phyloP scores from a whole-genome alignment of 116 monocot genomes.

The Phalaenopsis hybrid region DNA sequence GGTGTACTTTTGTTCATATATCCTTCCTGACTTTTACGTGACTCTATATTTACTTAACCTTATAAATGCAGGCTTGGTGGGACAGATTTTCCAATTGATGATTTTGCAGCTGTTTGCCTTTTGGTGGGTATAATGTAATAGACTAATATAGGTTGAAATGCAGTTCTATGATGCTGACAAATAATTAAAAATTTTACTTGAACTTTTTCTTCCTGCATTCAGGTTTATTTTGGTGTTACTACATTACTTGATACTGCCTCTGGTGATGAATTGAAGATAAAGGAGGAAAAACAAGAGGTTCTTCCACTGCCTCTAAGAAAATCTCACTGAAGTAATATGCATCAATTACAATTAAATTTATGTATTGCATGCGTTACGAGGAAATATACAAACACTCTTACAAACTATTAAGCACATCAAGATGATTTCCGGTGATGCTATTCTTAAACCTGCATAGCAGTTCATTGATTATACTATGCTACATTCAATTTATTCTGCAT shows the following conservation, averaged over 20 bases:
- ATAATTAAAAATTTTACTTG: background rate
- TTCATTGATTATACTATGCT: background rate
- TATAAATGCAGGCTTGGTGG: conserved; percentile 61
- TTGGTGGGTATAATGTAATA: conserved; percentile 46
- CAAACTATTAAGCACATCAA: background rate
- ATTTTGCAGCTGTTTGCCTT: conserved; percentile 88
- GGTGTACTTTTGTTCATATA: background rate
- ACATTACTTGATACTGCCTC: conserved; percentile 88
- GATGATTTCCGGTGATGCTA: background rate
- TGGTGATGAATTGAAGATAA: conserved; percentile 40
- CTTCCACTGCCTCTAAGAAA: background rate
- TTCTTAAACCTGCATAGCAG: background rate
- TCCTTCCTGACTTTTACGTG: background rate
- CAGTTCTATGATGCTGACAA: background rate
- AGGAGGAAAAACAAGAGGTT: conserved; percentile 91
- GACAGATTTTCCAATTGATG: conserved; percentile 87
- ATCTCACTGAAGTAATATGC: background rate
- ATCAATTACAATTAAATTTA: background rate
- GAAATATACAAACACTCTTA: background rate
- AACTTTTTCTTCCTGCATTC: conserved; percentile 2
- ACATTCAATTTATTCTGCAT: background rate
- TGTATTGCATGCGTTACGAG: background rate
- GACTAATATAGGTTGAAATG: background rate
- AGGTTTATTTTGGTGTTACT: conserved; percentile 91
- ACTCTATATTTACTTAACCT: conserved; percentile 7